Evolutionary conservation across 306 rosid species (phyloP).

Genomic region (Sechiopsis laciniata): DNA sequence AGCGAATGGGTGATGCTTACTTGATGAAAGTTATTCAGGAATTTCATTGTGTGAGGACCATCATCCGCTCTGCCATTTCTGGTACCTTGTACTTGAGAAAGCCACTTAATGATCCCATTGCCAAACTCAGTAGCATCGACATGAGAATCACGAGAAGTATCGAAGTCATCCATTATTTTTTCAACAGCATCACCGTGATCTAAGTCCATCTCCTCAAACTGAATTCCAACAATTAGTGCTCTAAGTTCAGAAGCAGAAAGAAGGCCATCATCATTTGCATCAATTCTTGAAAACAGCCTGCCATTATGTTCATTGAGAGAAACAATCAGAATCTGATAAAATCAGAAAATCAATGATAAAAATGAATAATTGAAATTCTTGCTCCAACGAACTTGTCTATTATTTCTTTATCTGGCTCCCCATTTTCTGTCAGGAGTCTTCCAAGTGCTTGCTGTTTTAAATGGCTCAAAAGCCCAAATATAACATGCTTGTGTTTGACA

Average conservation of each 20-base stretch:
- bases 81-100: slow-evolving; percentile 33
- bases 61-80: slow-evolving; percentile 35
- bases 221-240: slow-evolving; percentile 72
- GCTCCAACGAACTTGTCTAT: slow-evolving; percentile 45
- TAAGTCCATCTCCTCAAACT: slow-evolving; percentile 57
- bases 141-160: slow-evolving; percentile 37
- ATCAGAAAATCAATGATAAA: neutral
- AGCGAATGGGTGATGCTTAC: slow-evolving; percentile 36
- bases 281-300: slow-evolving; percentile 61
- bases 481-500: slow-evolving; percentile 67
- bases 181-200: slow-evolving; percentile 53
- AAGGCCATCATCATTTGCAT: slow-evolving; percentile 34
- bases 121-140: slow-evolving; percentile 49
- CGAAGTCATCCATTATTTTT: slow-evolving; percentile 54
- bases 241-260: slow-evolving; percentile 57
- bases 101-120: slow-evolving; percentile 56
- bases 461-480: slow-evolving; percentile 58
- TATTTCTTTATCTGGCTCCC: slow-evolving; percentile 49
- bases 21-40: slow-evolving; percentile 40
- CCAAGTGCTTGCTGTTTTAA: slow-evolving; percentile 53
- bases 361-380: slow-evolving; percentile 16
- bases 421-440: slow-evolving; percentile 51
- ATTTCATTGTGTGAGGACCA: slow-evolving; percentile 43
- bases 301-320: slow-evolving; percentile 23
- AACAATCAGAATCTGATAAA: slow-evolving; percentile 16